Base-by-base conservation (phyloP, 73 alveolate species). In the Urostyla sp. region DNA sequence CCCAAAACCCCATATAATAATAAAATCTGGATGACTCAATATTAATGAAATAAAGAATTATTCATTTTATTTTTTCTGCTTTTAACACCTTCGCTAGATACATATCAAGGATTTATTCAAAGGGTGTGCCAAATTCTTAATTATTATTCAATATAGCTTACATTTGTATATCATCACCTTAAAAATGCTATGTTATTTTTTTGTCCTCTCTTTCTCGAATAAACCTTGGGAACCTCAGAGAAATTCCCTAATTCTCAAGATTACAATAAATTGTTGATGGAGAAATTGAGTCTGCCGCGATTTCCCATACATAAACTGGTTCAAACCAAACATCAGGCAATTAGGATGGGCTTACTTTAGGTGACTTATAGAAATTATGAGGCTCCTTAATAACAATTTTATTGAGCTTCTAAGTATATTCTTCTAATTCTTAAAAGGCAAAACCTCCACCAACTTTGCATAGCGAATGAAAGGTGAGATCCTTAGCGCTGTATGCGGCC, bases 361-460 rank as follows among this genome's bases (percentile, higher is more conserved):
- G n/a, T n/a, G n/a, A n/a, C n/a, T 66, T 58, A 44, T 72, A 84
- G 72, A 88, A 60, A 36, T 74, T 26, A 0, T 97, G 98, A 21
- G 85, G 44, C 44, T 61, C 84, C 0, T 88, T 90, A 21, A 89
- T 49, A 35, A 53, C 58, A 31, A 60, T 37, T 58, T 81, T 84
- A 54, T 66, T 51, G 49, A 91, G 38, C 45, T 66, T 84, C 43
- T 92, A 72, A 26, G 84, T 61, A 36, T 90, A 67, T 21, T 75
- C 90, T 53, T 87, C 85, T 35, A 95, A 76, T 26, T 87, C 80
- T 11, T 78, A n/a, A 56, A 92, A 94, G 60, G 67, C 88, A 59
- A 95, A 88, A 32, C 99, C 99, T 27, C 97, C 94, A n/a, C 98
- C 99, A 7, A 95, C 84, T 92, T 90, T 95, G 49, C 97, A 86